A percentile compares a stretch with the other conserved stretches of the same genome.
Conservation (phyloP, 1,284 basidiomycete species). For the Malassezia arunalokei region DNA sequence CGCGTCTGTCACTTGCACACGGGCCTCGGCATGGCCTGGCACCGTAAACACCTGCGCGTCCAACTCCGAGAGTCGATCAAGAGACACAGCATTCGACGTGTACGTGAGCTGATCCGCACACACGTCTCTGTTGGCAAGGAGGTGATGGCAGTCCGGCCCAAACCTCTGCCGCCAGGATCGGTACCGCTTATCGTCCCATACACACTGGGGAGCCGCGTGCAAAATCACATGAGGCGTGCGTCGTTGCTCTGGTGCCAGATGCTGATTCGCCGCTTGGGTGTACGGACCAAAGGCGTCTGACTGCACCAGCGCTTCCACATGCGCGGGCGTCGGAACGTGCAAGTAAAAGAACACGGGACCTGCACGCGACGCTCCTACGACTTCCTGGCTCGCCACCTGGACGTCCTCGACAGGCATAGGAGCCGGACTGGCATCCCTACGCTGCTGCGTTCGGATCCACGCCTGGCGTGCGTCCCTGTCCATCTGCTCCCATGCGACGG, state of each 20-base stretch:
- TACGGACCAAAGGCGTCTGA: conserved; percentile 51
- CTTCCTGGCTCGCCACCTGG: conserved; percentile 19
- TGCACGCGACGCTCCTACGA: conserved; percentile 56
- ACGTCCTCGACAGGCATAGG: conserved; percentile 19
- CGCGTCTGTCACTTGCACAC: neutral
- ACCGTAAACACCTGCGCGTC: conserved; percentile 64
- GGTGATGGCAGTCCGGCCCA: conserved; percentile 51
- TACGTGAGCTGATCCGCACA: conserved; percentile 61
- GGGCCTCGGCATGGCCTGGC: conserved; percentile 51
- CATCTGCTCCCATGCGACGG: conserved; percentile 22
- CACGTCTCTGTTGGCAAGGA: conserved; percentile 53
- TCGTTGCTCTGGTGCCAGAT: conserved; percentile 46
- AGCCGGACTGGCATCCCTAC: conserved; percentile 40
- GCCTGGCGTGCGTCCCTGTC: conserved; percentile 12
- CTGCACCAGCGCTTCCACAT: conserved; percentile 56
- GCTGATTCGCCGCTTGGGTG: conserved; percentile 7
- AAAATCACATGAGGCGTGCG: conserved; percentile 49
- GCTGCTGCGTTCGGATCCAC: conserved; percentile 31
- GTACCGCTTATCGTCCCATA: conserved; percentile 59
- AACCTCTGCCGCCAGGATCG: conserved; percentile 61
- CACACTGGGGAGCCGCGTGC: conserved; percentile 24
- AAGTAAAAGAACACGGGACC: conserved; percentile 53
- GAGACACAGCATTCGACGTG: conserved; percentile 60
- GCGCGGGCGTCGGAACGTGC: conserved; percentile 55
- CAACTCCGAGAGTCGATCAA: conserved; percentile 60